phyloP scores from a whole-genome alignment of 768 basidiomycete genomes.

The Rubroboletus satanas region DNA sequence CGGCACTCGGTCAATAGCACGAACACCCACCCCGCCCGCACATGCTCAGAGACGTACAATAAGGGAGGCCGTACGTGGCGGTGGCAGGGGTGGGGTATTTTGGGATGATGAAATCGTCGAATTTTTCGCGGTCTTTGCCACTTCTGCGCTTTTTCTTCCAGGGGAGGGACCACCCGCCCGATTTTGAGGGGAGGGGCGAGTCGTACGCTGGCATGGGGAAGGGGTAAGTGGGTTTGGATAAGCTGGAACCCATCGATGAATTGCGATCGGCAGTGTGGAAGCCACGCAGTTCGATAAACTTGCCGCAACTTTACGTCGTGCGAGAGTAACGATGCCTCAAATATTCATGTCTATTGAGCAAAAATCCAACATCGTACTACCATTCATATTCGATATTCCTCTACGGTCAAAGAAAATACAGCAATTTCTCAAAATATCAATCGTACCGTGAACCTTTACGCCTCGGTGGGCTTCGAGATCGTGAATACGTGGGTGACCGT shows the following conservation, averaged over 20 bases:
- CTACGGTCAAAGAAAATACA: background rate
- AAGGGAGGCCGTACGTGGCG: slow-evolving; percentile 18
- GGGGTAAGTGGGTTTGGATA: slow-evolving; percentile 18
- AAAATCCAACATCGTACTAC: background rate
- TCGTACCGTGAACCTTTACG: slow-evolving; percentile 34
- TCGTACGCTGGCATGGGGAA: slow-evolving; percentile 18
- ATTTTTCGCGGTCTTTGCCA: slow-evolving; percentile 16
- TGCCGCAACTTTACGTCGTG: background rate
- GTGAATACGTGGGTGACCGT: slow-evolving; percentile 34
- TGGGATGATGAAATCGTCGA: slow-evolving; percentile 14
- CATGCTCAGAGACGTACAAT: slow-evolving; percentile 19
- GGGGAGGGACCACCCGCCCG: slow-evolving; percentile 19
- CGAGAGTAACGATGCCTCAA: background rate
- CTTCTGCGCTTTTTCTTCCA: slow-evolving; percentile 17
- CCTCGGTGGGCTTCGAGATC: slow-evolving; percentile 42
- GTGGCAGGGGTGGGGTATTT: slow-evolving; percentile 10
- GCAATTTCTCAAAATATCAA: slow-evolving; percentile 13
- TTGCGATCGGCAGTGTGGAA: background rate
- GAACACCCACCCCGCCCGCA: background rate
- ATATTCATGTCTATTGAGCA: background rate
- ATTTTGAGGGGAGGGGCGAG: slow-evolving; percentile 1
- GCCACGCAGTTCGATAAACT: background rate
- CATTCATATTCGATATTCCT: background rate
- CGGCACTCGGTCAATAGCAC: slow-evolving; percentile 11
- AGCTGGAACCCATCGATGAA: slow-evolving; percentile 22